Conservation (phyloP, 2,329 filamentous ascomycete genomes). For the Tolypocladium ovalisporum region DNA sequence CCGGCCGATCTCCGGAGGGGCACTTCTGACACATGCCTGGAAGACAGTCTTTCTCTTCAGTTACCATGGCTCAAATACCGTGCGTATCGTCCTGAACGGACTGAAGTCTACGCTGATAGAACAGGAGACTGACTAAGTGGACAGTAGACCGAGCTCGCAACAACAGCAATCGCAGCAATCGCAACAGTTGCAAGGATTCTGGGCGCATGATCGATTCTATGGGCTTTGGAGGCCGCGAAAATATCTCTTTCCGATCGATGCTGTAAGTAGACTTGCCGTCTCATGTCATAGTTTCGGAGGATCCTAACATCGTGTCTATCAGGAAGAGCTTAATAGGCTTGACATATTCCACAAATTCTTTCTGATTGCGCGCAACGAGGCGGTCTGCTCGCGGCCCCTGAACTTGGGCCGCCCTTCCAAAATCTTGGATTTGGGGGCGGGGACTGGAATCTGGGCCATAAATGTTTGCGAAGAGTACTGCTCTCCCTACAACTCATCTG, state of each 20-base stretch:
- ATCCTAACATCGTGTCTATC: neutral
- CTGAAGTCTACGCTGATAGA: neutral
- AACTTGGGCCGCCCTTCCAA: conserved; percentile 13
- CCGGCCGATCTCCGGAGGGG: neutral
- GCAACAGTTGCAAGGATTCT: conserved; percentile 14
- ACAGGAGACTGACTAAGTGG: neutral
- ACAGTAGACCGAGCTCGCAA: neutral
- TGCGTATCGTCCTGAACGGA: neutral
- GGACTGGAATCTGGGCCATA: conserved; percentile 86
- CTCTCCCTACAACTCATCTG: conserved; percentile 12
- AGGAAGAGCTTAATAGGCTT: conserved; percentile 65
- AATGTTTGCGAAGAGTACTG: conserved; percentile 62
- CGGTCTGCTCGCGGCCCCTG: conserved; percentile 11
- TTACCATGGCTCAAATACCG: conserved; percentile 1
- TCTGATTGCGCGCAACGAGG: conserved; percentile 46
- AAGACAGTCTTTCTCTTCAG: neutral
- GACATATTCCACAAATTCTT: conserved; percentile 78
- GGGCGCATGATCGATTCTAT: conserved; percentile 60
- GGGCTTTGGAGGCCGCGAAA: conserved; percentile 56
- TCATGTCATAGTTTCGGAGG: neutral
- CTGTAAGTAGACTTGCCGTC: conserved; percentile 33
- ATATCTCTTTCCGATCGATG: conserved; percentile 70
- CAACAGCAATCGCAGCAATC: neutral
- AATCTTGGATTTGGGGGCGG: conserved; percentile 64
- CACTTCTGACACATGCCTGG: neutral